These are phyloP conservation scores for Porphyrellus cyaneotinctus DNA, from an alignment of 768 basidiomycete species.

Conservation along the genomic window DNA sequence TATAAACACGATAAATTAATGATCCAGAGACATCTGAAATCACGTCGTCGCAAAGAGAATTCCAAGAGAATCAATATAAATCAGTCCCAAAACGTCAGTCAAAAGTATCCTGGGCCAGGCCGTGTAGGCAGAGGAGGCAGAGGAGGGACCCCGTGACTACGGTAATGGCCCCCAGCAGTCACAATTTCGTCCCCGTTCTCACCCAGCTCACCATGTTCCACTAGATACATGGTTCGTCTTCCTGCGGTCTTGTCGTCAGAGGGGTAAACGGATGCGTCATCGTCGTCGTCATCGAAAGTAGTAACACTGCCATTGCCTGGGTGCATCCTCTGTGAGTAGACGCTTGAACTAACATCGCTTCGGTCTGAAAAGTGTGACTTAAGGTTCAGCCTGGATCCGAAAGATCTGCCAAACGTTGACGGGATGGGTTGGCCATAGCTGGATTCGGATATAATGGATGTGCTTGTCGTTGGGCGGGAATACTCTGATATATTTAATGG, in stretches of 20 bases:
- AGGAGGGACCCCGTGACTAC: conserved; percentile 14
- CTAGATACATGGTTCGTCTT: conserved; percentile 33
- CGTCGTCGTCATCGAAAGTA: conserved; percentile 21
- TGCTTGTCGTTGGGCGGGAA: conserved; percentile 19
- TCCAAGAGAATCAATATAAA: conserved; percentile 4
- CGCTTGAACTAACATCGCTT: conserved; percentile 15
- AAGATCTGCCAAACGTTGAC: conserved; percentile 1
- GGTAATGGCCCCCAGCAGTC: conserved; percentile 19
- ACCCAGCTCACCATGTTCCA: conserved; percentile 26
- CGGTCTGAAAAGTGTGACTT: conserved; percentile 20
- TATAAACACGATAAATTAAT: conserved; percentile 33
- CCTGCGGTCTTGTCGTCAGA: conserved; percentile 32
- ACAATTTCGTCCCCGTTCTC: conserved; percentile 22
- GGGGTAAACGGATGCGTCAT: conserved; percentile 30
- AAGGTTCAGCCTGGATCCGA: neutral
- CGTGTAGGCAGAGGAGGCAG: conserved; percentile 15
- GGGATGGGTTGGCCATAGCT: conserved; percentile 18
- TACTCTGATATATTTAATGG: conserved; percentile 6
- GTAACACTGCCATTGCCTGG: conserved; percentile 15
- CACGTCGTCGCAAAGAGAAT: conserved; percentile 1
- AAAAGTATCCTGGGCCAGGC: conserved; percentile 29
- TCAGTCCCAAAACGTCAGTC: conserved; percentile 8
- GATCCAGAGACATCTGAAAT: neutral
- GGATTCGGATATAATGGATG: conserved; percentile 19
- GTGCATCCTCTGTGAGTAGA: conserved; percentile 17